Evolutionary conservation across 2,329 filamentous ascomycete genomes (phyloP), one percentile per base, ranked within the genome.

Genomic region (Ophiognomonia clavigignenti-juglandacearum): DNA sequence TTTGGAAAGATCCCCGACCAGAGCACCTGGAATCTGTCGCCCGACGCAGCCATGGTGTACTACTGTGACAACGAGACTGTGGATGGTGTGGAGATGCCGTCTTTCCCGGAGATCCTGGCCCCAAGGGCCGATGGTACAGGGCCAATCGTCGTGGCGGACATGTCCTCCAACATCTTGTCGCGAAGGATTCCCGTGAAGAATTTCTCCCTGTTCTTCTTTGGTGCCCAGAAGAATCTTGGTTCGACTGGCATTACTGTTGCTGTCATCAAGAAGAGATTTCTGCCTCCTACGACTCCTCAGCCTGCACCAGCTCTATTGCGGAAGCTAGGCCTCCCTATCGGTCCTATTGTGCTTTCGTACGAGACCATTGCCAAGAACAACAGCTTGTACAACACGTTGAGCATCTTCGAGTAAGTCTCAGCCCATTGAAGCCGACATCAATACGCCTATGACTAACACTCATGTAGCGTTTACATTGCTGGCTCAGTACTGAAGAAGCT

Each of bases 51-150:
- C 0, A 75, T 95, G 59, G 85, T 92, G 2, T 97, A 96, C 68
- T 91, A 82, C 64, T 96, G 92, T 65, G 86, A 91, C 65, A 97
- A 97, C 58, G 91, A 97, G 73, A 96, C 89, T 0, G 88, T 95
- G 6, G 89, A 96, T 59, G 91, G 91, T 27, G 89, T 97, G 16
- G 92, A 97, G 62, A 96, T 95, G 57, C 88, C 85, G 6, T 67
- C 59, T n/a, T 80, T 81, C 60, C 92, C 92, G 20, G 69, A 83
- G 53, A 64, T 66, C 7, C 73, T 95, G 20, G 77, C 79, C 40
- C 67, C 77, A 10, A 66, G 66, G 6, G 66, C 73, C 2, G 77
- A 82, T 41, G 82, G 82, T 8, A 77, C 83, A 42, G 80, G 82
- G 26, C 82, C 83, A 1, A 78, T 95, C 50, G 85, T 97, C 6